Evolutionary conservation across 768 basidiomycete species (phyloP).

Genomic region (Tylopilus felleus): DNA sequence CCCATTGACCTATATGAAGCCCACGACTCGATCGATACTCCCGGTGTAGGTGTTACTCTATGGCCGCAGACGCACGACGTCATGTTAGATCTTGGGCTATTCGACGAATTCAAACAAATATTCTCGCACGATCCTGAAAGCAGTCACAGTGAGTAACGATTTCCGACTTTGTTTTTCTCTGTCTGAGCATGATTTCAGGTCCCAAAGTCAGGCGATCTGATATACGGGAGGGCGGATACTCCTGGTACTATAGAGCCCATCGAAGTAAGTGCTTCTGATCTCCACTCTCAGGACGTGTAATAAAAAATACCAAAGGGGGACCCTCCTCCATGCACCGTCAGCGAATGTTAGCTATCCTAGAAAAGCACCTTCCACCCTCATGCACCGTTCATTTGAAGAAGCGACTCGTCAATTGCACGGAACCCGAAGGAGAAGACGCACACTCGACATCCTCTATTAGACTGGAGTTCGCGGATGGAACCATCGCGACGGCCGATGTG

Average conservation of each 20-base stretch:
- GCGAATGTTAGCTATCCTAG: constrained; percentile 16
- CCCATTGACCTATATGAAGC: constrained; percentile 48
- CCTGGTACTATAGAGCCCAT: constrained; percentile 23
- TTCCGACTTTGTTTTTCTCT: neutral
- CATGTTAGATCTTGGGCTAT: constrained; percentile 42
- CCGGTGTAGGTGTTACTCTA: constrained; percentile 43
- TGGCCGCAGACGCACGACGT: constrained; percentile 47
- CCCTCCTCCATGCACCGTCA: constrained; percentile 21
- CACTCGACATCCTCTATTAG: constrained; percentile 22
- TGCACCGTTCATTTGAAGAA: constrained; percentile 19
- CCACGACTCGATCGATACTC: constrained; percentile 36
- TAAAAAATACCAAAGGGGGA: neutral
- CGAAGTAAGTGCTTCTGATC: constrained; percentile 13
- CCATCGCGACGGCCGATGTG: constrained; percentile 34
- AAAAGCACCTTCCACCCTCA: constrained; percentile 17
- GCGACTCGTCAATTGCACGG: constrained; percentile 16
- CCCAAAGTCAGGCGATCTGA: constrained; percentile 24
- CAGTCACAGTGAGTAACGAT: constrained; percentile 8
- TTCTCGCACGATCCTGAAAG: constrained; percentile 10
- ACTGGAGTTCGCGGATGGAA: constrained; percentile 16
- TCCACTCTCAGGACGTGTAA: neutral
- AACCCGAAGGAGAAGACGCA: constrained; percentile 14
- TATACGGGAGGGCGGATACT: constrained; percentile 30
- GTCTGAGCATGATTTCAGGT: neutral
- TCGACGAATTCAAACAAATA: constrained; percentile 30